A percentile compares a stretch with the other conserved stretches of the same genome.
Evolutionary conservation across 176 grass and related monocot species (phyloP).

Genomic region (Rhynchospora tenuis): DNA sequence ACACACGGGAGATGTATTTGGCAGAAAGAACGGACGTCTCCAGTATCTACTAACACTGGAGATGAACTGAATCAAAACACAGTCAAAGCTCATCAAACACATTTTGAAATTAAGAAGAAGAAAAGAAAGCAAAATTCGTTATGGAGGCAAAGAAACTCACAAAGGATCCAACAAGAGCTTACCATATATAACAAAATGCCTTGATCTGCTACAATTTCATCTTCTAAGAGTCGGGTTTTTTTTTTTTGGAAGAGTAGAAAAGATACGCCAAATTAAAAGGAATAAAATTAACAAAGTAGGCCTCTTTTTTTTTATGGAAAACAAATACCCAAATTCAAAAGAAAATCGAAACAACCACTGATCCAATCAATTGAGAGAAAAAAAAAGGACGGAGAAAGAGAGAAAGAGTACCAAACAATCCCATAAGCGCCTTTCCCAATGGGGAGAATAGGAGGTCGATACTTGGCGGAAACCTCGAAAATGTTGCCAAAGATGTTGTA

Average conservation of each 20-base stretch:
- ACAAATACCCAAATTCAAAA: neutral
- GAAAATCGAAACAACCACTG: neutral
- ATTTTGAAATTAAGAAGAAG: neutral
- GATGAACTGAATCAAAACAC: neutral
- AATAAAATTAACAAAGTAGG: neutral
- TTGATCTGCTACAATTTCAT: neutral
- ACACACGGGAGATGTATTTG: neutral
- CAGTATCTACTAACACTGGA: neutral
- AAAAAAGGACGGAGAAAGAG: neutral
- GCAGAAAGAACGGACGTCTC: neutral
- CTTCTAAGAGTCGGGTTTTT: neutral
- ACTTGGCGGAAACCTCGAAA: conserved; percentile 87
- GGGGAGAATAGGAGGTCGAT: conserved; percentile 89
- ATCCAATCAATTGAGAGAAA: neutral
- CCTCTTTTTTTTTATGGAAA: neutral
- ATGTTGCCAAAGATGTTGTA: conserved; percentile 99
- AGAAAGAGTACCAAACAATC: conserved; percentile 64
- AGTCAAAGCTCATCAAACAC: neutral
- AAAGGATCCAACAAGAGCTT: neutral
- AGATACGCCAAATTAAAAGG: neutral
- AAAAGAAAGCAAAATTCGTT: neutral
- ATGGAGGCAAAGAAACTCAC: neutral
- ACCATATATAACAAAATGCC: neutral
- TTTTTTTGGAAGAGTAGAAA: no score
- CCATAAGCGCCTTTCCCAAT: conserved; percentile 99